phyloP scores from a whole-genome alignment of 1,139 yeast species.

The Meyerozyma guilliermondii region DNA sequence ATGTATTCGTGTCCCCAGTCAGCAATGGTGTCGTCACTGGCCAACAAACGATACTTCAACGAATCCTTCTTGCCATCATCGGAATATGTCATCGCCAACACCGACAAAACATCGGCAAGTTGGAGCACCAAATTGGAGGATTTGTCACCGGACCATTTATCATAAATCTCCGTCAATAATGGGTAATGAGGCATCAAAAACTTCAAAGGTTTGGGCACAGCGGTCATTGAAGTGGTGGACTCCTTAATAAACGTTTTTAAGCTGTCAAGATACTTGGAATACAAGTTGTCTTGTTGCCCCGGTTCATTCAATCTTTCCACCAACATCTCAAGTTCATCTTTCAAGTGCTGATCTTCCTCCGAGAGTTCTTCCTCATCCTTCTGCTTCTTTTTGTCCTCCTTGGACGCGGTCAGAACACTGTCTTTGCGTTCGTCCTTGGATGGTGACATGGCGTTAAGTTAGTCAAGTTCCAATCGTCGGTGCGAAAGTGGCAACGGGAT shows the following conservation, averaged over 20 bases:
- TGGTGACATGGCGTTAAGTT: neutral
- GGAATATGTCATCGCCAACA: conserved; percentile 91
- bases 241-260: conserved; percentile 80
- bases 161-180: conserved; percentile 57
- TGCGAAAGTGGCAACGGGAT: neutral
- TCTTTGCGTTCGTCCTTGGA: neutral
- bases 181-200: conserved; percentile 87
- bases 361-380: conserved; percentile 74
- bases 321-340: conserved; percentile 78
- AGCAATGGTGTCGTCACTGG: conserved; percentile 48
- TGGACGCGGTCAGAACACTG: neutral
- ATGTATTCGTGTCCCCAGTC: conserved; percentile 98
- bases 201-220: conserved; percentile 97
- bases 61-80: conserved; percentile 81
- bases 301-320: conserved; percentile 66
- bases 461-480: neutral
- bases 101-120: conserved; percentile 83
- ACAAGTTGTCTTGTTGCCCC: conserved; percentile 40
- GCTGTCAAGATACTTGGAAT: conserved; percentile 55
- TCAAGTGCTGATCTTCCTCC: conserved; percentile 89
- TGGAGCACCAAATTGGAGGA: conserved; percentile 17
- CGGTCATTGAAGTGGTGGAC: conserved; percentile 97
- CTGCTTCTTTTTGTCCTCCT: conserved; percentile 22
- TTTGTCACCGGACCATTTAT: conserved; percentile 53
- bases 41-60: conserved; percentile 70